phyloP scores from a whole-genome alignment of 768 basidiomycete species.

The Phlebiopsis gigantea region DNA sequence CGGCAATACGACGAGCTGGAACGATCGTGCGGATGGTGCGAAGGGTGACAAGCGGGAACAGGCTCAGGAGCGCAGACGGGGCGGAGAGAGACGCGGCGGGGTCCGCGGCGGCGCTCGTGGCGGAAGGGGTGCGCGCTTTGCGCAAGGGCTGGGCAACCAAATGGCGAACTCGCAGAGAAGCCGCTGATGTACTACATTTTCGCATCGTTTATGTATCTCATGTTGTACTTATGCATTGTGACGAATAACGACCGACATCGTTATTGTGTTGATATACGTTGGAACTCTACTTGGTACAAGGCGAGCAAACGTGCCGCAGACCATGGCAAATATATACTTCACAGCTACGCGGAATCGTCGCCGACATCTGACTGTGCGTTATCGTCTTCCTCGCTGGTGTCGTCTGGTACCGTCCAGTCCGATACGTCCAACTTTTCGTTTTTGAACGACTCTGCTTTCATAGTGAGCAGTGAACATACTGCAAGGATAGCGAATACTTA shows the following conservation, averaged over 20 bases:
- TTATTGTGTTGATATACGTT: not conserved
- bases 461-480: not conserved
- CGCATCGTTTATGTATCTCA: not conserved
- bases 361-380: not conserved
- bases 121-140: conserved; percentile 76
- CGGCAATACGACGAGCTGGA: conserved; percentile 60
- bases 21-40: conserved; percentile 59
- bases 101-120: conserved; percentile 58
- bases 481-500: conserved; percentile 23
- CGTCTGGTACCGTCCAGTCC: conserved; percentile 42
- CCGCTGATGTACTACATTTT: conserved; percentile 16
- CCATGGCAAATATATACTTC: no score
- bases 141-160: conserved; percentile 78
- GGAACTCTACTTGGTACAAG: not conserved
- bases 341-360: not conserved
- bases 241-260: not conserved
- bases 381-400: conserved; percentile 20
- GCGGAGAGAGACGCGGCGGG: conserved; percentile 63
- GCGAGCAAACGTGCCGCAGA: no score
- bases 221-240: not conserved
- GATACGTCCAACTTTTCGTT: conserved; percentile 54
- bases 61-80: conserved; percentile 69
- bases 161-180: conserved; percentile 43
- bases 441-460: conserved; percentile 41
- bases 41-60: conserved; percentile 83